phyloP scores from a whole-genome alignment of 2,329 filamentous ascomycete species.

The Diplodia intermedia region DNA sequence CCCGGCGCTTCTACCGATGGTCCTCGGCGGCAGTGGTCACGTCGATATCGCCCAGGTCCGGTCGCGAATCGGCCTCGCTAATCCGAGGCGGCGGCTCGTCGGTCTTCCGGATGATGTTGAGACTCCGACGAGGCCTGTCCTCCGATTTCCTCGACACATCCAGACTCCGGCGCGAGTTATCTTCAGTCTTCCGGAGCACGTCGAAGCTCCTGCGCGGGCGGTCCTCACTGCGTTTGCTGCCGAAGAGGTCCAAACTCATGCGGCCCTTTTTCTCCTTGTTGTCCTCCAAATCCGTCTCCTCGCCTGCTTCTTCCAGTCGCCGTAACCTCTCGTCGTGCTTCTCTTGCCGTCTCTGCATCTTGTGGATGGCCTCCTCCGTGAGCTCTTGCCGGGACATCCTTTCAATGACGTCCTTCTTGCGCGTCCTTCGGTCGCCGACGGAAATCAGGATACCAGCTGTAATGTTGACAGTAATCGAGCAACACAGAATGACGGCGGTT shows the following conservation, averaged over 20 bases:
- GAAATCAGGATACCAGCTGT: conserved; percentile 74
- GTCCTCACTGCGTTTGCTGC: conserved; percentile 12
- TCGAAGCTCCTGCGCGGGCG: conserved; percentile 18
- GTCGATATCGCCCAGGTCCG: neutral
- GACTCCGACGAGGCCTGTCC: neutral
- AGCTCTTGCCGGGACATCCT: conserved; percentile 74
- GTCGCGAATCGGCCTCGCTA: conserved; percentile 18
- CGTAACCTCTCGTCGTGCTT: conserved; percentile 28
- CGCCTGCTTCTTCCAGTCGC: conserved; percentile 13
- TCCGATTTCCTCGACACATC: conserved; percentile 1
- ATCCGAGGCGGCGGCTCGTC: conserved; percentile 6
- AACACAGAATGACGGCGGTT: conserved; percentile 79
- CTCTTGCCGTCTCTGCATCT: conserved; percentile 29
- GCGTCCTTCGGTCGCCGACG: conserved; percentile 72
- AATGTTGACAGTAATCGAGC: conserved; percentile 76
- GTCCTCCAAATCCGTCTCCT: conserved; percentile 8
- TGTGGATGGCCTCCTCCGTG: conserved; percentile 64
- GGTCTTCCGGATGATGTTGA: conserved; percentile 9
- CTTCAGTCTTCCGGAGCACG: conserved; percentile 9
- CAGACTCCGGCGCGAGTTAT: conserved; percentile 5
- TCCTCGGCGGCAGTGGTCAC: neutral
- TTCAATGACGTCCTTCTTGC: conserved; percentile 82
- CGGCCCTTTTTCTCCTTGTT: conserved; percentile 17
- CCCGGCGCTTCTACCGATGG: neutral
- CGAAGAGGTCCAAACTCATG: conserved; percentile 16